These are phyloP conservation scores for Bipolaris victoriae DNA, from an alignment of 2,329 filamentous ascomycete species.

Conservation along the genomic window DNA sequence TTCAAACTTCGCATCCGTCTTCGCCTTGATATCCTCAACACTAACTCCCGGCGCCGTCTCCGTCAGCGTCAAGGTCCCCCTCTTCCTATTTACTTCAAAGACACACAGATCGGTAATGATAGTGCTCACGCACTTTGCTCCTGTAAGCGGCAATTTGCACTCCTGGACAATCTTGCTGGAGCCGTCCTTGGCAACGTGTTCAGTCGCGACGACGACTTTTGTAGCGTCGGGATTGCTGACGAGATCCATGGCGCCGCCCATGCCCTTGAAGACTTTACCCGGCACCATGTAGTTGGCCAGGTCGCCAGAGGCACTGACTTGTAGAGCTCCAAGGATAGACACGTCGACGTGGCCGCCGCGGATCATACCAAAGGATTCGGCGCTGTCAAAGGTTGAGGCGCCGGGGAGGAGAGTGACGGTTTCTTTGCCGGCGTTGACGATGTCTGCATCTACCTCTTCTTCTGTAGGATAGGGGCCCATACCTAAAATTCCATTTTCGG, in stretches of 20 bases:
- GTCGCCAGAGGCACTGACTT: conserved; percentile 79
- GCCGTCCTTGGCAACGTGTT: conserved; percentile 93
- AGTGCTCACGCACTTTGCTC: conserved; percentile 45
- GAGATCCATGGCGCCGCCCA: conserved; percentile 90
- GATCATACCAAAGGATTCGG: conserved; percentile 94
- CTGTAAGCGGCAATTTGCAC: conserved; percentile 48
- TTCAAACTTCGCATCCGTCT: conserved; percentile 84
- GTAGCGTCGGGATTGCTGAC: conserved; percentile 82
- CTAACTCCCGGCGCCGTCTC: conserved; percentile 86
- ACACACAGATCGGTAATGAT: conserved; percentile 51
- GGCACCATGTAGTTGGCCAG: conserved; percentile 93
- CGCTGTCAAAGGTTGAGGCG: conserved; percentile 80
- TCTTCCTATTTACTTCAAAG: conserved; percentile 71
- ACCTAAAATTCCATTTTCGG: conserved; percentile 55
- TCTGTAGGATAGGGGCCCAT: conserved; percentile 57
- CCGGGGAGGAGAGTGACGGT: conserved; percentile 84
- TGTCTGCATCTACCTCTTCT: conserved; percentile 79
- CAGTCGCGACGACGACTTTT: conserved; percentile 91
- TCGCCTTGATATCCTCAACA: conserved; percentile 82
- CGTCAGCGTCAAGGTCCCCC: conserved; percentile 71
- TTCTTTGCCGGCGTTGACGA: conserved; percentile 94
- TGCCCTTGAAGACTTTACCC: conserved; percentile 85
- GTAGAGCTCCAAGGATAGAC: conserved; percentile 88
- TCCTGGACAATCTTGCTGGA: conserved; percentile 86
- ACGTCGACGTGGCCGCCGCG: conserved; percentile 83